A percentile compares a stretch with the other conserved stretches of the same genome.
phyloP scores from a whole-genome alignment of 1,284 basidiomycete species.

The Cyathus pygmaeus region DNA sequence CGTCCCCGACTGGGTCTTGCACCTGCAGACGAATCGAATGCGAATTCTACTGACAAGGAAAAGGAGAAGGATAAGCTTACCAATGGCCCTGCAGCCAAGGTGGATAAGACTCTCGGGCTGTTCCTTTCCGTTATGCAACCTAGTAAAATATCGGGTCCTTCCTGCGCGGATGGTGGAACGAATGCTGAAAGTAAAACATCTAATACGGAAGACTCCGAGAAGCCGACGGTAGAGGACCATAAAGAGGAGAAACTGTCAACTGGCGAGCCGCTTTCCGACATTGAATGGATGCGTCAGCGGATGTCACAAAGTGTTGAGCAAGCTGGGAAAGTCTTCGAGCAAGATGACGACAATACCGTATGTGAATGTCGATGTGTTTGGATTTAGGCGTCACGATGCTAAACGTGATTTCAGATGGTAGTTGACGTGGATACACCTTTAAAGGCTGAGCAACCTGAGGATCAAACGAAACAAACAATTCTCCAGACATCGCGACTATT shows the following conservation, averaged over 20 bases:
- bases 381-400: neutral
- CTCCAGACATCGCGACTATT: constrained; percentile 86
- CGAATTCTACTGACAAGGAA: too few species aligned
- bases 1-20: constrained; percentile 64
- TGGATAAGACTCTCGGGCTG: constrained; percentile 59
- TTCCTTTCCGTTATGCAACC: constrained; percentile 75
- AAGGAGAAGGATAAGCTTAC: constrained; percentile 6
- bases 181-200: neutral
- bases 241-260: constrained; percentile 19
- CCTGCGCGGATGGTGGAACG: constrained; percentile 69
- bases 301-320: constrained; percentile 63
- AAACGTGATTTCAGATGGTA: too few species aligned
- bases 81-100: constrained; percentile 9
- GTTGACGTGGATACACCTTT: neutral
- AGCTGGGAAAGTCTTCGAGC: constrained; percentile 64
- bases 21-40: constrained; percentile 31
- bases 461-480: constrained; percentile 71
- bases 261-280: constrained; percentile 60
- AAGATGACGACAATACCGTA: constrained; percentile 61
- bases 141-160: constrained; percentile 64
- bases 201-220: constrained; percentile 3
- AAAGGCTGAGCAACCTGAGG: constrained; percentile 24
- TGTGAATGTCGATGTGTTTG: neutral
- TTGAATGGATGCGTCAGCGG: constrained; percentile 81
- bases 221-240: constrained; percentile 5